Conservation (phyloP, 2,329 filamentous ascomycete species). For the Pestalotiopsis sp. region DNA sequence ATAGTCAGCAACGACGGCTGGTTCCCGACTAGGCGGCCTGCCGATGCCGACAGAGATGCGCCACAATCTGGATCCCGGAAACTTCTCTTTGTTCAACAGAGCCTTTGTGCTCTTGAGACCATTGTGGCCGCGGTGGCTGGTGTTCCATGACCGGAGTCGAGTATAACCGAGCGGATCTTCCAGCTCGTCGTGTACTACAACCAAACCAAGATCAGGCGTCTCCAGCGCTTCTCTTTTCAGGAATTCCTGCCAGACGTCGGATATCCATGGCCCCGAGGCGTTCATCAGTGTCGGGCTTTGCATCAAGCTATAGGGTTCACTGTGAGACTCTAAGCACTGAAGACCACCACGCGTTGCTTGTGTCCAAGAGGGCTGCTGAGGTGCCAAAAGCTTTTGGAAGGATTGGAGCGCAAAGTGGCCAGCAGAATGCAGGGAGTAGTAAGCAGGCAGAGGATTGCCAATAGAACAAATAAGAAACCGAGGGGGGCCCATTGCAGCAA, state of each 20-base stretch:
- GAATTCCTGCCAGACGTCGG: conserved; percentile 64
- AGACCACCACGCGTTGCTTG: conserved; percentile 49
- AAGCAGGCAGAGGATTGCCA: conserved; percentile 79
- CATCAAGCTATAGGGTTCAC: conserved; percentile 64
- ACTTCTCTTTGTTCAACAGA: conserved; percentile 44
- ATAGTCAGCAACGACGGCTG: conserved; percentile 70
- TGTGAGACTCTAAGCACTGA: conserved; percentile 49
- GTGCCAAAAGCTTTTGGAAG: conserved; percentile 51
- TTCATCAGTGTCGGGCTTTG: conserved; percentile 86
- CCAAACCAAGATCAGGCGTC: conserved; percentile 49
- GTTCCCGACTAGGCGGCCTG: conserved; percentile 71
- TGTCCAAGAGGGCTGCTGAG: conserved; percentile 51
- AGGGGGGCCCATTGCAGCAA: conserved; percentile 25
- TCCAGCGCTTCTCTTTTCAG: conserved; percentile 37
- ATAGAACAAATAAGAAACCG: conserved; percentile 81
- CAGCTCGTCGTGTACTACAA: conserved; percentile 88
- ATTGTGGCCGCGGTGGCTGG: conserved; percentile 72
- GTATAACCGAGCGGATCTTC: conserved; percentile 72
- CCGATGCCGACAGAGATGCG: conserved; percentile 85
- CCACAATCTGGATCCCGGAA: conserved; percentile 44
- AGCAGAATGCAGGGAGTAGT: conserved; percentile 81
- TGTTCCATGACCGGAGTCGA: conserved; percentile 61
- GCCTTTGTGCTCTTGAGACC: conserved; percentile 69
- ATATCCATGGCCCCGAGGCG: conserved; percentile 71
- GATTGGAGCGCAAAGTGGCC: conserved; percentile 76